Evolutionary conservation across 2,329 filamentous ascomycete genomes (phyloP), one percentile per base, ranked within the genome.

Genomic region (Tolypocladium nubicola): DNA sequence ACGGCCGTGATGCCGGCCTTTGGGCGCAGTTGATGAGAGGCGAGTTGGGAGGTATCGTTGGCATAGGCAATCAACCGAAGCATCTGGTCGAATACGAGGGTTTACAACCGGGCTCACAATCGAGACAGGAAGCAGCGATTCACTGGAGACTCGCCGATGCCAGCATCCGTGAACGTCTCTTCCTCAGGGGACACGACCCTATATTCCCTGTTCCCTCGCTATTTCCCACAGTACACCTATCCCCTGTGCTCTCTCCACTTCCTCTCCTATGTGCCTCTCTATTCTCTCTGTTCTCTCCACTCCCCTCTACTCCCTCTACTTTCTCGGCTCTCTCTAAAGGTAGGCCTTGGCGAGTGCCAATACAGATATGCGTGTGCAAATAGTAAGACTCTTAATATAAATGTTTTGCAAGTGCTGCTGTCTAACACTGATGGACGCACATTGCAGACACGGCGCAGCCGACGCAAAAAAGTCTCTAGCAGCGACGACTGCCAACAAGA

Each of bases 111-210:
- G 10, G 54, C 26, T 26, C 53, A 43, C n/a, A 13, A 14, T 37
- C 9, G 41, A 21, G 37, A n/a, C n/a, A 11, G 9, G 16, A 40
- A 19, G 23, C 11, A 4, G 40, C n/a, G 16, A 43, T 54, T 55
- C 38, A 59, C 58, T 59, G 55, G n/a, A 59, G 55, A 55, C 52
- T 60, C 58, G 23, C 58, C 58, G 16, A 55, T 56, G 9, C 58
- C 54, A 19, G 56, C 58, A 40, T 60, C 58, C 4, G 54, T 58
- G 33, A 58, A 59, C 10, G 55, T 57, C 16, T 52, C 23, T 11
- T 56, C 33, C 1, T 54, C 35, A 5, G 54, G 57, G 3, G 39
- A 33, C 33, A 58, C 54, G 41, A 58, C n/a, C 30, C 23, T 26
- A 26, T 26, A 26, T 3, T 26, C 23, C 23, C 23, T 26, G 23